A percentile compares a stretch with the other conserved stretches of the same genome.
Evolutionary conservation across 148 eudicot genomes (phyloP).

Genomic region (Linanthus parryae): DNA sequence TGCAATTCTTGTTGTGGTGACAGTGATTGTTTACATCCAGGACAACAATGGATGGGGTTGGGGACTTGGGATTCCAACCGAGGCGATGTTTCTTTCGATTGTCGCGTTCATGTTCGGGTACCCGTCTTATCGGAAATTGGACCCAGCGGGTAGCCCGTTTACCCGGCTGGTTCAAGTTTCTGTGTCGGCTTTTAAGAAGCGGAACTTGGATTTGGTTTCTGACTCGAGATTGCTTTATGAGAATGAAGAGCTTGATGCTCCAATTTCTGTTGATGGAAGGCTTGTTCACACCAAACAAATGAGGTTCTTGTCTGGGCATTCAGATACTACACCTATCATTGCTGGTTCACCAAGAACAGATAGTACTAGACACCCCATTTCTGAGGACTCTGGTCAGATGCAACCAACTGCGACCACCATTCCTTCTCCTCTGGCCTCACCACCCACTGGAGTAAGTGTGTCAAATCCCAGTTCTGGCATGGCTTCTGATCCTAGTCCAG

Average conservation of each 20-base stretch:
- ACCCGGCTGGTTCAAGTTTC: constrained; percentile 60
- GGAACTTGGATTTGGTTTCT: constrained; percentile 34
- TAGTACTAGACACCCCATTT: too few relatives aligned
- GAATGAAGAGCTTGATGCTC: constrained; percentile 67
- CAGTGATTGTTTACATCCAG: constrained; percentile 77
- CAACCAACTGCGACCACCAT: too few relatives aligned
- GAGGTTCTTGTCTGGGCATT: constrained; percentile 61
- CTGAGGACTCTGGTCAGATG: too few relatives aligned
- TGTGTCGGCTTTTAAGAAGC: constrained; percentile 66
- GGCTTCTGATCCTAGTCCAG: too few relatives aligned
- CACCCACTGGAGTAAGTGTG: too few relatives aligned
- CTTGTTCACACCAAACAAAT: constrained; percentile 60
- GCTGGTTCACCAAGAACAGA: too few relatives aligned
- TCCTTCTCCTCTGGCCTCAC: too few relatives aligned
- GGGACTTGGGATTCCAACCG: constrained; percentile 79
- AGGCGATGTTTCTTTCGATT: constrained; percentile 59
- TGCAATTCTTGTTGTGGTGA: constrained; percentile 74
- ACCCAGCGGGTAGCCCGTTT: constrained; percentile 79
- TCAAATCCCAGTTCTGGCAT: too few relatives aligned
- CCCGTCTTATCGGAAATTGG: constrained; percentile 62
- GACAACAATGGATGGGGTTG: constrained; percentile 88
- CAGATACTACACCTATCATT: too few relatives aligned
- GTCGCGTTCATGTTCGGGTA: constrained; percentile 58
- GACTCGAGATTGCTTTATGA: constrained; percentile 49
- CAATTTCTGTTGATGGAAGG: constrained; percentile 58